phyloP scores from a whole-genome alignment of 352 stramenopile genomes.

The Pythium angustatum region DNA sequence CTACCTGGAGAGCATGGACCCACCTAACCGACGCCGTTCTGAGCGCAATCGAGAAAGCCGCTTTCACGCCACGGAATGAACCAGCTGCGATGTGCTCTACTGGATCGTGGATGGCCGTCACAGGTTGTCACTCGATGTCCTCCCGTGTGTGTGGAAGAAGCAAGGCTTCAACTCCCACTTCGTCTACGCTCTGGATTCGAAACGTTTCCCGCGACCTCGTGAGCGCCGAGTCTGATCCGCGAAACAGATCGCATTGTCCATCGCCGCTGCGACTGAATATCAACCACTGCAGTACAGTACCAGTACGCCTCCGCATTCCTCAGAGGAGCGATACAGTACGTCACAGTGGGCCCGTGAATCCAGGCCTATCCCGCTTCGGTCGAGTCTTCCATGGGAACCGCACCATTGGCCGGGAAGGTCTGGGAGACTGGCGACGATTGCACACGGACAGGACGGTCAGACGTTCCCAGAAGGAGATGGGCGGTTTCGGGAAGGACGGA shows the following conservation, averaged over 20 bases:
- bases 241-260: neutral
- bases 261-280: too few relatives aligned
- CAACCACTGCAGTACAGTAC: neutral
- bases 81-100: too few relatives aligned
- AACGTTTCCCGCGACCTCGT: neutral
- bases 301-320: neutral
- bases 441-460: neutral
- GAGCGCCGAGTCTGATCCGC: neutral
- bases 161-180: neutral
- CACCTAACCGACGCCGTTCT: too few relatives aligned
- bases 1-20: too few relatives aligned
- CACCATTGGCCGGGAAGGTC: neutral
- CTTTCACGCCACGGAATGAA: too few relatives aligned
- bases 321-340: too few relatives aligned
- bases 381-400: neutral
- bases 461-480: neutral
- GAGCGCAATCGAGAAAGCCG: too few relatives aligned
- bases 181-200: neutral
- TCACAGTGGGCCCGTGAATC: slow-evolving; percentile 1
- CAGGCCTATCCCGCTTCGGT: neutral
- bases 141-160: neutral
- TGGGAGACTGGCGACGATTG: neutral
- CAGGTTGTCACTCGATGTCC: too few relatives aligned
- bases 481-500: neutral
- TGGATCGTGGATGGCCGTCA: neutral